Evolutionary conservation across 192 early-diverging fungal species (phyloP).

Genomic region (Phycomyces blakesleeanus): DNA sequence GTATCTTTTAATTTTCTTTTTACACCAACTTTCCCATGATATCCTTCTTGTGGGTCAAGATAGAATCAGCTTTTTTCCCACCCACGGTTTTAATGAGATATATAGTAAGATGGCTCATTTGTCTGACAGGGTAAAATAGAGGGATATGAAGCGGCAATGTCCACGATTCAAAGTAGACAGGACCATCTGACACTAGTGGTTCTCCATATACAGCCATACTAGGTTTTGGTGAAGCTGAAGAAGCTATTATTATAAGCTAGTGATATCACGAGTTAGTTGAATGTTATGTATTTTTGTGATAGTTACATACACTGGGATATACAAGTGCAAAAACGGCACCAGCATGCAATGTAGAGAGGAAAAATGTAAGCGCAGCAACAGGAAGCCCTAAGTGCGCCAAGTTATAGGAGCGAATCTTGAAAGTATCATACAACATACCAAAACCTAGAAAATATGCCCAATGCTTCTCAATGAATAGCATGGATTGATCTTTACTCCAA

Average conservation of each 20-base stretch:
- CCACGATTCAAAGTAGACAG: not conserved
- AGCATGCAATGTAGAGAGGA: constrained; percentile 23
- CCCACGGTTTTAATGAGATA: constrained; percentile 10
- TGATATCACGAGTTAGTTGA: not conserved
- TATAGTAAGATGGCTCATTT: constrained; percentile 19
- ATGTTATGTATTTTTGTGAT: not conserved
- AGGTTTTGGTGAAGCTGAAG: constrained; percentile 17
- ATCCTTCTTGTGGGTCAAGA: constrained; percentile 25
- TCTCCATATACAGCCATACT: not conserved
- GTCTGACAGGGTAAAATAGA: constrained; percentile 17
- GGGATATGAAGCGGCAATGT: constrained; percentile 16
- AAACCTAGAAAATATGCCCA: constrained; percentile 36
- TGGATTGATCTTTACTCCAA: constrained; percentile 26
- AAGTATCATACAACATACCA: too few species aligned
- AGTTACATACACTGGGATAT: constrained; percentile 29
- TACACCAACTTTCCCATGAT: constrained; percentile 17
- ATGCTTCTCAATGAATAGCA: constrained; percentile 27
- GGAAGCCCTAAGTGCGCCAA: constrained; percentile 25
- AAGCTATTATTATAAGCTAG: constrained; percentile 30
- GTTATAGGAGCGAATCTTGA: too few species aligned
- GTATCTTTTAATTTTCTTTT: too few species aligned
- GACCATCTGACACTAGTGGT: too few species aligned
- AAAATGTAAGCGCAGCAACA: constrained; percentile 23
- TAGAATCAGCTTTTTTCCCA: constrained; percentile 20
- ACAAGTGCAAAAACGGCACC: constrained; percentile 28